Evolutionary conservation across 768 basidiomycete genomes (phyloP).

Genomic region (Collybiopsis luxurians): DNA sequence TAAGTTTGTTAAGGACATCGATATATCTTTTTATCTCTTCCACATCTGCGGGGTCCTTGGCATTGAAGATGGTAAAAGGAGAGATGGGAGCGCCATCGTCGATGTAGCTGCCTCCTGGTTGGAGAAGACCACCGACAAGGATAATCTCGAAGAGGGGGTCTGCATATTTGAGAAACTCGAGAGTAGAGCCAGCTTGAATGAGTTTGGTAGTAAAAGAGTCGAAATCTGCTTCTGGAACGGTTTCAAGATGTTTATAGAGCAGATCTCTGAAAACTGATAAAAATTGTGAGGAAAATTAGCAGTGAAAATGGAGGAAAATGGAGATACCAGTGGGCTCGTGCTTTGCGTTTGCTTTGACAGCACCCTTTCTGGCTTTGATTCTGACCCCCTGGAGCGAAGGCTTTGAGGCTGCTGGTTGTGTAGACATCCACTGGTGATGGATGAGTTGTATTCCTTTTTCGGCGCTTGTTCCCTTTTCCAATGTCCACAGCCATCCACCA

Average conservation of each 20-base stretch:
- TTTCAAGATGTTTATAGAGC: conserved; percentile 87
- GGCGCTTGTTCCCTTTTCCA: no score
- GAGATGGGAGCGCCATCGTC: conserved; percentile 84
- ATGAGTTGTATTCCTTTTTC: not conserved
- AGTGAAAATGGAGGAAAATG: conserved; percentile 4
- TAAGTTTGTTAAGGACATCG: conserved; percentile 93
- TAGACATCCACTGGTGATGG: conserved; percentile 83
- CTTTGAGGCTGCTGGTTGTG: conserved; percentile 79
- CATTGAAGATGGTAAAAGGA: conserved; percentile 86
- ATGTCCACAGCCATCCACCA: no score
- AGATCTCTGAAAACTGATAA: conserved; percentile 86
- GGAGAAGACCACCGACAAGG: conserved; percentile 92
- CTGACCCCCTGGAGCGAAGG: conserved; percentile 90
- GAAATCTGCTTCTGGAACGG: conserved; percentile 76
- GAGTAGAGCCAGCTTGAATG: conserved; percentile 85
- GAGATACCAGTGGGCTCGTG: conserved; percentile 78
- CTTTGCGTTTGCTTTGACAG: conserved; percentile 89
- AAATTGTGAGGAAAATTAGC: conserved; percentile 7
- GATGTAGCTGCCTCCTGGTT: conserved; percentile 91
- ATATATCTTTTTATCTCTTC: conserved; percentile 91
- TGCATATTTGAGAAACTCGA: conserved; percentile 97
- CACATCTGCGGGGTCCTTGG: conserved; percentile 72
- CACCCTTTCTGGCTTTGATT: conserved; percentile 92
- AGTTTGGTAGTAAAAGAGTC: conserved; percentile 81
- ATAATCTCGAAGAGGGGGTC: conserved; percentile 95